Evolutionary conservation across 345 rosid genomes (phyloP).

Genomic region (Cardamine resedifolia): DNA sequence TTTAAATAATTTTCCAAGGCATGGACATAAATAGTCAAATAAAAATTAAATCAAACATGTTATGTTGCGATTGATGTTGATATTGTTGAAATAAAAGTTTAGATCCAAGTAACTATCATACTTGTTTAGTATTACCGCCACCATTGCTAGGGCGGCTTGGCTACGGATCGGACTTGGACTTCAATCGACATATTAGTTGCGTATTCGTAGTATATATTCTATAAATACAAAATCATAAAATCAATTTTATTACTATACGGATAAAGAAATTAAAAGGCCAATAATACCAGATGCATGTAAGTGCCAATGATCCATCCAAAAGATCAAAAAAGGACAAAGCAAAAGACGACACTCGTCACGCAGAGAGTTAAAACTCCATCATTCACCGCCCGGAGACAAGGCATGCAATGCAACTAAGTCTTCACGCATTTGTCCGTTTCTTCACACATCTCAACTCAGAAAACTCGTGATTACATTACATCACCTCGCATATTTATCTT

Average conservation of each 20-base stretch:
- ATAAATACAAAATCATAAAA: neutral
- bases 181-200: neutral
- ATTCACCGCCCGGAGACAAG: constrained; percentile 16
- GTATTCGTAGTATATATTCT: neutral
- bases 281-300: neutral
- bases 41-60: neutral
- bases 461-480: constrained; percentile 6
- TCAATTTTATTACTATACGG: no score
- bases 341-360: constrained; percentile 4
- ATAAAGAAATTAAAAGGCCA: neutral
- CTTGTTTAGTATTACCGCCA: neutral
- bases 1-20: neutral
- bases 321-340: neutral
- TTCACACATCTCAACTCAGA: constrained; percentile 34
- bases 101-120: neutral
- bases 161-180: neutral
- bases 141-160: neutral
- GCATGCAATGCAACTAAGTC: constrained; percentile 26
- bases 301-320: neutral
- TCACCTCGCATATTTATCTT: constrained; percentile 15
- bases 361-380: neutral
- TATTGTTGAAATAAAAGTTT: neutral
- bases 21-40: neutral
- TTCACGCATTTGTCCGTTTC: constrained; percentile 16
- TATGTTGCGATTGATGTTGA: neutral